Percentiles rank a stretch among this genome's conserved stretches.
These are phyloP conservation scores for Fusarium papillatum DNA, from an alignment of 2,329 filamentous ascomycete species.

Conservation along the genomic window DNA sequence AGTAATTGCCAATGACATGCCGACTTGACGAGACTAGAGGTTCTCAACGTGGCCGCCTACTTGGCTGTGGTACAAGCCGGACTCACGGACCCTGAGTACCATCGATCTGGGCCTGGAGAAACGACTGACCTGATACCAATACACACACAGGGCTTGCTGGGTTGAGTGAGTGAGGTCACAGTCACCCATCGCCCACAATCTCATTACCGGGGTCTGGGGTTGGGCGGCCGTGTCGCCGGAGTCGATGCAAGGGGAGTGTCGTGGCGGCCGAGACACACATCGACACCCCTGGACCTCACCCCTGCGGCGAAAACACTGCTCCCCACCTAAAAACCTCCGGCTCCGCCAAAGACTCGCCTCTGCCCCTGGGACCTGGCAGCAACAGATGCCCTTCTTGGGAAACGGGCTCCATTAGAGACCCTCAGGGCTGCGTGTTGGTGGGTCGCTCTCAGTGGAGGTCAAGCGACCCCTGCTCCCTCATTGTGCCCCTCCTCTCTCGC, in stretches of 20 bases:
- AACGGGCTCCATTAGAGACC: slow-evolving; percentile 23
- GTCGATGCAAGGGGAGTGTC: slow-evolving; percentile 27
- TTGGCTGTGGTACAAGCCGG: slow-evolving; percentile 11
- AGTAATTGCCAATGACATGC: slow-evolving; percentile 24
- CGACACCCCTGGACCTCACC: slow-evolving; percentile 34
- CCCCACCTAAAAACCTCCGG: slow-evolving; percentile 39
- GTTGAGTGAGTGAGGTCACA: slow-evolving; percentile 22
- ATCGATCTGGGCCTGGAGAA: slow-evolving; percentile 19
- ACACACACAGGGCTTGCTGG: slow-evolving; percentile 11
- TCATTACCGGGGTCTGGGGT: slow-evolving; percentile 29
- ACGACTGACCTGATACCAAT: slow-evolving; percentile 33
- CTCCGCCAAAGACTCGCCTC: slow-evolving; percentile 36
- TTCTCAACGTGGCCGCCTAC: slow-evolving; percentile 3
- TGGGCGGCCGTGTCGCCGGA: slow-evolving; percentile 19
- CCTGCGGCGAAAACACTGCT: slow-evolving; percentile 21
- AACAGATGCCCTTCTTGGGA: slow-evolving; percentile 33
- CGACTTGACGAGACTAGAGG: not conserved
- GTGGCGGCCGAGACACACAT: slow-evolving; percentile 38
- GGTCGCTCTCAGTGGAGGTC: slow-evolving; percentile 25
- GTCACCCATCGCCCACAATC: slow-evolving; percentile 21
- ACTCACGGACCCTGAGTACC: slow-evolving; percentile 16
- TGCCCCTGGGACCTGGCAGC: slow-evolving; percentile 40
- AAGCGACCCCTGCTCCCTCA: slow-evolving; percentile 32
- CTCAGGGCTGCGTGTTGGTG: slow-evolving; percentile 33
- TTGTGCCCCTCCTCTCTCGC: slow-evolving; percentile 31